Conservation (phyloP, 495 filamentous ascomycete species). For the Melanomma pulvis-pyrius region DNA sequence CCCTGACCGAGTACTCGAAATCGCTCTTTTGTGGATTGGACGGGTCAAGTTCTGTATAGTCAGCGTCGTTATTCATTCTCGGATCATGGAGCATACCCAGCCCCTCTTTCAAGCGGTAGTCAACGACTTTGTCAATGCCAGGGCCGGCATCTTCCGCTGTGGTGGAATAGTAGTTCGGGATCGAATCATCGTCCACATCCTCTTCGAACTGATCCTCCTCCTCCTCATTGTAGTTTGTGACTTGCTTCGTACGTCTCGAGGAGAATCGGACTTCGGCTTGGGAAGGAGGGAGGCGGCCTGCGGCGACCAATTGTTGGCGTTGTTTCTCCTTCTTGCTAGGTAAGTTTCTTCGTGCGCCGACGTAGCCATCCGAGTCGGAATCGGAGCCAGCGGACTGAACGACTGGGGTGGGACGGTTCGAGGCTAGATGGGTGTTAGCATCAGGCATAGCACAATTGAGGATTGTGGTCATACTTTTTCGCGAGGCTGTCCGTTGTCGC, state of each 20-base stretch:
- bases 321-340: slow-evolving; percentile 73
- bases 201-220: slow-evolving; percentile 56
- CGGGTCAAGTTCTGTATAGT: slow-evolving; percentile 29
- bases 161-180: slow-evolving; percentile 39
- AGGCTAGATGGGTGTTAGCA: slow-evolving; percentile 54
- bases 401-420: slow-evolving; percentile 64
- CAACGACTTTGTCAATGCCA: slow-evolving; percentile 86
- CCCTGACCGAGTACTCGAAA: slow-evolving; percentile 73
- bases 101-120: slow-evolving; percentile 77
- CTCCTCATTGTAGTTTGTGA: slow-evolving; percentile 85
- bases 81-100: slow-evolving; percentile 49
- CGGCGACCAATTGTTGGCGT: slow-evolving; percentile 61
- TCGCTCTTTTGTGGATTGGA: slow-evolving; percentile 63
- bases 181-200: slow-evolving; percentile 52
- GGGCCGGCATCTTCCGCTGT: slow-evolving; percentile 64
- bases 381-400: slow-evolving; percentile 62
- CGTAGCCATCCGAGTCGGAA: slow-evolving; percentile 73
- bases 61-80: background rate
- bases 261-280: slow-evolving; percentile 85
- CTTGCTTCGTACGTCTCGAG: slow-evolving; percentile 78
- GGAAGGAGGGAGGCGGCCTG: slow-evolving; percentile 58
- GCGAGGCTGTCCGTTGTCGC: slow-evolving; percentile 47
- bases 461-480: slow-evolving; percentile 42
- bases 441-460: background rate
- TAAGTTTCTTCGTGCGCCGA: slow-evolving; percentile 66